These are phyloP conservation scores for Ciborinia camelliae DNA, from an alignment of 2,329 filamentous ascomycete genomes.

Conservation along the genomic window DNA sequence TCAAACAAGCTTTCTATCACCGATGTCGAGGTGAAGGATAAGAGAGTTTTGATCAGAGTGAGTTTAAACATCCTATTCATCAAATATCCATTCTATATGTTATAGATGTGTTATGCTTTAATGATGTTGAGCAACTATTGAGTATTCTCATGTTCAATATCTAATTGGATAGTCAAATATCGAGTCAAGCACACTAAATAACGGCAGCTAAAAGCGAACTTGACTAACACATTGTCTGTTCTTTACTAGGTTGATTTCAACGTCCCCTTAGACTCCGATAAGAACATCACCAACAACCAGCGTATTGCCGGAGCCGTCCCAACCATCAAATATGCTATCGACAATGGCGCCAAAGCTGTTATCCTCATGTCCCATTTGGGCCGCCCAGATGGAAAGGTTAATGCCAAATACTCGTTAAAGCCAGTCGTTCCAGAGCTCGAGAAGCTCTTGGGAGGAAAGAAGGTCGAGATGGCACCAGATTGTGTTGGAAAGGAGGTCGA, in stretches of 20 bases:
- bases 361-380: conserved; percentile 98
- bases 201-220: conserved; percentile 9
- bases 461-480: conserved; percentile 84
- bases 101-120: conserved; percentile 1
- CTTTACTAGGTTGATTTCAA: conserved; percentile 93
- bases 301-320: conserved; percentile 94
- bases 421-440: conserved; percentile 88
- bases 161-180: not conserved
- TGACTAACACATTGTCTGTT: conserved; percentile 27
- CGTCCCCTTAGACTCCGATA: conserved; percentile 88
- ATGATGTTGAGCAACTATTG: not conserved
- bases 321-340: conserved; percentile 91
- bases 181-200: not conserved
- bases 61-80: conserved; percentile 40
- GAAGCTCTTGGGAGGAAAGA: conserved; percentile 75
- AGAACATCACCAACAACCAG: conserved; percentile 97
- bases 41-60: conserved; percentile 96
- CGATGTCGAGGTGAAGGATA: conserved; percentile 95
- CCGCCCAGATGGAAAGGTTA: conserved; percentile 84
- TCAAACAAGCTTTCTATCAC: conserved; percentile 97
- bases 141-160: not conserved
- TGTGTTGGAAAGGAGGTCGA: conserved; percentile 88
- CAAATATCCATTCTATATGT: not conserved
- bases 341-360: conserved; percentile 87
- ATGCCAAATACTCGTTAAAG: conserved; percentile 91